Conservation (phyloP, 2,329 filamentous ascomycete species). For the Phialophora chinensis region DNA sequence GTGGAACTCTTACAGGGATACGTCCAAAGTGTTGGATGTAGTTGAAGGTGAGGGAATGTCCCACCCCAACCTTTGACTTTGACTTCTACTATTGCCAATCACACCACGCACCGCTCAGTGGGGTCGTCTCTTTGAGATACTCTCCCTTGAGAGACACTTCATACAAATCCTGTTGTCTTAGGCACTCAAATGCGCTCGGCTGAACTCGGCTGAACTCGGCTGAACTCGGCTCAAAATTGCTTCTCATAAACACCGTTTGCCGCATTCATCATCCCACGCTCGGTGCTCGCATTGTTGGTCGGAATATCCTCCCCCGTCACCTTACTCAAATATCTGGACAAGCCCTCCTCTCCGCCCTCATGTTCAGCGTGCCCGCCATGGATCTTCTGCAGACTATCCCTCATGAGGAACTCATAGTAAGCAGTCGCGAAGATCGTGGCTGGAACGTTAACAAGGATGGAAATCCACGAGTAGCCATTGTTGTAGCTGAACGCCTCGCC, state of each 20-base stretch:
- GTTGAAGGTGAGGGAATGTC: too few relatives aligned
- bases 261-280: constrained; percentile 35
- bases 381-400: constrained; percentile 61
- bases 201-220: background rate
- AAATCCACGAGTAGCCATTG: constrained; percentile 58
- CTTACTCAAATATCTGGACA: constrained; percentile 52
- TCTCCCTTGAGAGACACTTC: background rate
- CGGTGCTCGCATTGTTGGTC: constrained; percentile 11
- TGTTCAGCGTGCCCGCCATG: constrained; percentile 58
- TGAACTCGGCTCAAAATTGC: constrained; percentile 26
- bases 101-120: too few relatives aligned
- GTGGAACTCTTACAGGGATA: too few relatives aligned
- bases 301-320: constrained; percentile 38
- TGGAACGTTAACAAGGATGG: constrained; percentile 62
- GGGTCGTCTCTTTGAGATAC: background rate
- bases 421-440: constrained; percentile 62
- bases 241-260: constrained; percentile 29
- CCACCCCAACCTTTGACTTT: too few relatives aligned
- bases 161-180: background rate
- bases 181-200: background rate
- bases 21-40: too few relatives aligned
- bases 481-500: constrained; percentile 55
- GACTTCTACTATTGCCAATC: background rate
- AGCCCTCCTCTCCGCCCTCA: constrained; percentile 58
- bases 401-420: constrained; percentile 62